Evolutionary conservation across 2,329 filamentous ascomycete species (phyloP).

Genomic region (Fusarium denticulatum): DNA sequence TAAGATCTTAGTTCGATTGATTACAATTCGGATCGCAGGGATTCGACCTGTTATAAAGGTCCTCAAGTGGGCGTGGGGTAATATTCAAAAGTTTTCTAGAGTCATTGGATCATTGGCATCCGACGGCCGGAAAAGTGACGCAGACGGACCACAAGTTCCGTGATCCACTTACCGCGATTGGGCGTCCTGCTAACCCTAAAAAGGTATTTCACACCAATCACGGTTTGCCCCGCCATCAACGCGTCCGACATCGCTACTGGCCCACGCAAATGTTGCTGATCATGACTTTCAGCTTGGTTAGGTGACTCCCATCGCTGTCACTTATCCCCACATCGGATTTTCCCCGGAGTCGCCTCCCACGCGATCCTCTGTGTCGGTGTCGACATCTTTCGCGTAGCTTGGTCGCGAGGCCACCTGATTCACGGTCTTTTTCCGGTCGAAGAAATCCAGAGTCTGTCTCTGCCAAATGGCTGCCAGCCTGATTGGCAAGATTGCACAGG

Average conservation of each 20-base stretch:
- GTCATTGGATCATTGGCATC: background rate
- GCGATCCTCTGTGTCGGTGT: background rate
- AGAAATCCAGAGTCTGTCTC: background rate
- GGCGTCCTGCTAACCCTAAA: background rate
- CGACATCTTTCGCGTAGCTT: background rate
- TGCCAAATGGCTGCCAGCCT: background rate
- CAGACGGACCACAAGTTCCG: background rate
- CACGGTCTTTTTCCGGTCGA: background rate
- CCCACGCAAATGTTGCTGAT: background rate
- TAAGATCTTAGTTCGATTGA: background rate
- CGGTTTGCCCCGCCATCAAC: background rate
- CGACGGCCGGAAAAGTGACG: background rate
- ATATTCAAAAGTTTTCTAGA: no score
- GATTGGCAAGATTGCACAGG: no score
- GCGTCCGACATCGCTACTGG: background rate
- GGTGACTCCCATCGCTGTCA: background rate
- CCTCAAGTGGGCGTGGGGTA: no score
- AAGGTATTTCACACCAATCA: background rate
- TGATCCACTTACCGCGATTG: background rate
- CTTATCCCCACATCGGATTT: background rate
- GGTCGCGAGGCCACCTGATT: background rate
- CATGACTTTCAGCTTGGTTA: background rate
- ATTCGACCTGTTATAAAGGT: background rate
- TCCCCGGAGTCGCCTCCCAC: background rate
- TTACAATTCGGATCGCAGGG: background rate